phyloP scores from a whole-genome alignment of 2,329 filamentous ascomycete species.

The Diaporthe batatas region DNA sequence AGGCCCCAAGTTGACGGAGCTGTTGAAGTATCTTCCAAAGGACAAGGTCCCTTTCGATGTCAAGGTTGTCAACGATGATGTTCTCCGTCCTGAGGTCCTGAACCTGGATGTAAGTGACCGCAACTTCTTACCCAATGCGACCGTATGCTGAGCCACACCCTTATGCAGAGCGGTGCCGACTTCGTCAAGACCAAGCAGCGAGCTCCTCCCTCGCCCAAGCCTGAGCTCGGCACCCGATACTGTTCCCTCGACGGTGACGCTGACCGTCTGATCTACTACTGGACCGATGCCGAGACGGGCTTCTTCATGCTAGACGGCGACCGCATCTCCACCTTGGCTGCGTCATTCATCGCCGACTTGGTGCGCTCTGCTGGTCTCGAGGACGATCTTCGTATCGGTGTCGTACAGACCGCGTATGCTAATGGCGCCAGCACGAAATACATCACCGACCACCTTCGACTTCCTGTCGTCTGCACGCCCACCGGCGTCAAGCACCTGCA shows the following conservation, averaged over 20 bases:
- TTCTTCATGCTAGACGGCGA: constrained; percentile 97
- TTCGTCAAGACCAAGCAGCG: constrained; percentile 98
- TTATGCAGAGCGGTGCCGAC: constrained; percentile 85
- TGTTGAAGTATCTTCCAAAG: constrained; percentile 84
- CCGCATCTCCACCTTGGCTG: constrained; percentile 93
- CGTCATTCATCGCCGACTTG: constrained; percentile 92
- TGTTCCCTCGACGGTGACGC: constrained; percentile 96
- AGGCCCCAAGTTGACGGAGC: constrained; percentile 87
- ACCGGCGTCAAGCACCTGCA: constrained; percentile 98
- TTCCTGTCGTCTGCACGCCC: constrained; percentile 92
- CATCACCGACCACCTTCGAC: constrained; percentile 86
- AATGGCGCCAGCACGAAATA: constrained; percentile 96
- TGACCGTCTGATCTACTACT: constrained; percentile 96
- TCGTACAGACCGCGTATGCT: constrained; percentile 97
- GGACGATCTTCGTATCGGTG: constrained; percentile 87
- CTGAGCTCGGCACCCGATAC: constrained; percentile 80
- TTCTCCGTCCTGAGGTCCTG: constrained; percentile 87
- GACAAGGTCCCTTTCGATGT: constrained; percentile 81
- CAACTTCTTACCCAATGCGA: not conserved
- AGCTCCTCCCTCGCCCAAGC: constrained; percentile 85
- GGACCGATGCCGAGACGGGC: constrained; percentile 81
- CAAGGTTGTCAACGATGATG: constrained; percentile 92
- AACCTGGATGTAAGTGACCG: constrained; percentile 80
- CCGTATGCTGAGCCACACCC: constrained; percentile 40
- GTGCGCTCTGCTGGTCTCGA: constrained; percentile 83